Conservation (phyloP, 306 rosid genomes). For the Quercus parvula region DNA sequence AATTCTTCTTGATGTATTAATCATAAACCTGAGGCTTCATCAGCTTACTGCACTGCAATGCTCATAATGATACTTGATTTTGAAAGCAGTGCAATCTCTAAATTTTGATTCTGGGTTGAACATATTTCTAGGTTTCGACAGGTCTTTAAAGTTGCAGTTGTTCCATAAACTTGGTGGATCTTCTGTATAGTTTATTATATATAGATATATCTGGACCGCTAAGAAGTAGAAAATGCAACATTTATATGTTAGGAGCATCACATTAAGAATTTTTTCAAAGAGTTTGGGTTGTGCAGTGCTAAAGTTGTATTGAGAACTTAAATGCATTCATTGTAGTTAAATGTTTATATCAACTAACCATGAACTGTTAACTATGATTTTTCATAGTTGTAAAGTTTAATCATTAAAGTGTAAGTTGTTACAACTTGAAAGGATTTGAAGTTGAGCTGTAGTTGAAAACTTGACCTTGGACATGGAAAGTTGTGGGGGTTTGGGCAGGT, state of each 20-base stretch:
- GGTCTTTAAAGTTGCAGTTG: neutral
- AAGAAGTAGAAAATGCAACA: neutral
- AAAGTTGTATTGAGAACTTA: neutral
- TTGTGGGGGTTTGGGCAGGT: neutral
- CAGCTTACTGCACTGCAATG: neutral
- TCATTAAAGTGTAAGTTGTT: neutral
- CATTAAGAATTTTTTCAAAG: neutral
- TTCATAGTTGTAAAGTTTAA: neutral
- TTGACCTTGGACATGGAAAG: neutral
- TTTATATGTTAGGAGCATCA: neutral
- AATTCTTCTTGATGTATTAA: slow-evolving; percentile 2
- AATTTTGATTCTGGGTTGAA: neutral
- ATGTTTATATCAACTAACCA: neutral
- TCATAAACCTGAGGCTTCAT: slow-evolving; percentile 1
- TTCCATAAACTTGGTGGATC: neutral
- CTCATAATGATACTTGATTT: neutral
- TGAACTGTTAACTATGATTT: neutral
- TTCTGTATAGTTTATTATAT: neutral
- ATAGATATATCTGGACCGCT: neutral
- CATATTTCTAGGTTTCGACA: neutral
- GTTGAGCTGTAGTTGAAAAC: neutral
- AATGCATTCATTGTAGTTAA: neutral
- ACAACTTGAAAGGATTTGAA: neutral
- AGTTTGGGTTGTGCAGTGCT: neutral
- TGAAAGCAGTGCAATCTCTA: neutral